Evolutionary conservation across 1,284 basidiomycete species (phyloP), one percentile per base, ranked within the genome.

Genomic region (Sporisorium sorghi): DNA sequence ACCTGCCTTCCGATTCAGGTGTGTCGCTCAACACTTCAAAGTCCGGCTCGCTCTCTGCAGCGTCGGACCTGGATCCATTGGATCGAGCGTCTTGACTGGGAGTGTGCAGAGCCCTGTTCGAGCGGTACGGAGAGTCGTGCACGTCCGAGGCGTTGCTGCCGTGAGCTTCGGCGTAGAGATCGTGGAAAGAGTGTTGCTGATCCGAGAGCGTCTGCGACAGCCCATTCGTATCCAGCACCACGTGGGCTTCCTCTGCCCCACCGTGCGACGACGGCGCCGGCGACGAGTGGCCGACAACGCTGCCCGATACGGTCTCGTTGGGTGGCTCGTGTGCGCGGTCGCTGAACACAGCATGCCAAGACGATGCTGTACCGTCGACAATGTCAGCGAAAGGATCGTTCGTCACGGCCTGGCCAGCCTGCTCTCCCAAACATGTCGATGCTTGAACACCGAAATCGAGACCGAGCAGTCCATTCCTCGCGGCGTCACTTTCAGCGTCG

Each of bases 191-290:
- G 15, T 55, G 39, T 14, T 63, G 63, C 32, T 73, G 70, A 23
- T 73, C 70, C 15, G 70, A 68, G 2, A 73, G 64, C 2, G 70
- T 73, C 32, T 73, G 70, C 21, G 70, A 73, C 5, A 73, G 70
- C 7, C 70, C 70, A 17, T 64, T 68, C 3, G 70, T 73, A 46
- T 73, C 64, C 28, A 73, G 40, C 1, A 57, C 48, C 30, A 70
- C 26, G n/a, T 70, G 61, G 4, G 47, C 49, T 46, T 64, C 53
- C 10, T 70, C 67, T 3, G 28, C 26, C 24, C 24, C 7, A 12
- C 40, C 48, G n/a, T 37, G 39, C 17, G 12, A 21, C 2, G 44
- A 24, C n/a, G 15, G 17, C 3, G 58, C 3, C 19, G 3, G 24
- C 30, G n/a, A 35, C 52, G 10, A 55, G 17, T 9, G 39, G 33